Conservation (phyloP, 495 filamentous ascomycete genomes). For the Lindgomyces ingoldianus region DNA sequence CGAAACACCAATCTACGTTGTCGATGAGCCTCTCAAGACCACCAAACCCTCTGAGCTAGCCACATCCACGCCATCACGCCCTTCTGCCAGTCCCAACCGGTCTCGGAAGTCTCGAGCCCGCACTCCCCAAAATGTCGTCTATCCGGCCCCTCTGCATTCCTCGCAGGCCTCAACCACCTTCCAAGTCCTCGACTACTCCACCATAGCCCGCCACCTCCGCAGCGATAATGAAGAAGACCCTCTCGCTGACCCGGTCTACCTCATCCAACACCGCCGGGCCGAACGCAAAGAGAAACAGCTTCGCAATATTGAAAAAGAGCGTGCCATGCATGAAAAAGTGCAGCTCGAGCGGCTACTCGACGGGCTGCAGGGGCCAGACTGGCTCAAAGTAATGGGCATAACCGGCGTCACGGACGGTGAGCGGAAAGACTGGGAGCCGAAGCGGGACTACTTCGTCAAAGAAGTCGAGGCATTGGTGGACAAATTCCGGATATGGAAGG, state of each 20-base stretch:
- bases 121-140: conserved; percentile 4
- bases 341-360: conserved; percentile 84
- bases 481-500: conserved; percentile 84
- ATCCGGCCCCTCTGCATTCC: conserved; percentile 50
- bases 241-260: conserved; percentile 66
- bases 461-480: conserved; percentile 77
- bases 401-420: conserved; percentile 78
- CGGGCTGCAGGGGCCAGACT: conserved; percentile 85
- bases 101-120: conserved; percentile 10
- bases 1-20: conserved; percentile 62
- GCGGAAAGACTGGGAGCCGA: conserved; percentile 82
- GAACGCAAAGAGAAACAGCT: conserved; percentile 90
- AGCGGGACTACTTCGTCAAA: conserved; percentile 76
- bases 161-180: conserved; percentile 53
- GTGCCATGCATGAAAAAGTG: conserved; percentile 87
- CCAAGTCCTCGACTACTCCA: conserved; percentile 58
- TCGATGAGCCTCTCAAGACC: conserved; percentile 48
- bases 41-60: conserved; percentile 19
- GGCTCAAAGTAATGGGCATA: conserved; percentile 92
- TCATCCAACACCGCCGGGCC: conserved; percentile 70
- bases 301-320: conserved; percentile 88
- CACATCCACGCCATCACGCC: conserved; percentile 39
- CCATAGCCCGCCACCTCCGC: conserved; percentile 48
- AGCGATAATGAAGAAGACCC: conserved; percentile 57
- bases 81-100: conserved; percentile 28